phyloP scores from a whole-genome alignment of 2,329 filamentous ascomycete species.

The Colletotrichum lupini region DNA sequence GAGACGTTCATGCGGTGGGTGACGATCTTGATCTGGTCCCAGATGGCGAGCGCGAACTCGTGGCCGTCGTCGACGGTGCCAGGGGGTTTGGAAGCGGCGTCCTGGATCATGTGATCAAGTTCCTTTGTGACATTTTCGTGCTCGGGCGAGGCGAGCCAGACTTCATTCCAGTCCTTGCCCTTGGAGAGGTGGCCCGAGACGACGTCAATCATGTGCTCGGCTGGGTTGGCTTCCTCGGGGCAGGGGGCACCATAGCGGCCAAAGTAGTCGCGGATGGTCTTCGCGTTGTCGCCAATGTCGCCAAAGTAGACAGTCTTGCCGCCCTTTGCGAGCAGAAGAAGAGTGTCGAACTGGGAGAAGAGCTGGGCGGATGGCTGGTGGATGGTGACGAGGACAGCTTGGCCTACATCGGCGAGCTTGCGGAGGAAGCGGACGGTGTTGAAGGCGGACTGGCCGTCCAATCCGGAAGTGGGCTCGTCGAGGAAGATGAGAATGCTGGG shows the following conservation, averaged over 20 bases:
- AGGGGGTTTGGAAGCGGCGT: constrained; percentile 59
- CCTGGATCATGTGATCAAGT: constrained; percentile 70
- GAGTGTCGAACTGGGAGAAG: constrained; percentile 74
- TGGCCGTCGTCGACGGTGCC: constrained; percentile 62
- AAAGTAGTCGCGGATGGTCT: constrained; percentile 72
- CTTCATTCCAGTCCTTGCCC: constrained; percentile 72
- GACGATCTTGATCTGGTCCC: constrained; percentile 72
- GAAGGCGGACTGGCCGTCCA: constrained; percentile 76
- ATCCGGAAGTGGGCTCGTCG: constrained; percentile 71
- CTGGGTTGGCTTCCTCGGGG: constrained; percentile 72
- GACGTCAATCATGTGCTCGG: constrained; percentile 79
- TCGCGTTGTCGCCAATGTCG: constrained; percentile 68
- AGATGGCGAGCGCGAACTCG: constrained; percentile 78
- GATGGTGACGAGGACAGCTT: constrained; percentile 76
- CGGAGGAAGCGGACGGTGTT: constrained; percentile 73
- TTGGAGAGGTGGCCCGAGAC: constrained; percentile 61
- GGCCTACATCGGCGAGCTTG: constrained; percentile 73
- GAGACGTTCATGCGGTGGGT: constrained; percentile 70
- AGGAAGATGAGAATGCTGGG: constrained; percentile 70
- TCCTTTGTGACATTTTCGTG: constrained; percentile 66
- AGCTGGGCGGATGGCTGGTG: constrained; percentile 76
- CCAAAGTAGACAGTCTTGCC: constrained; percentile 77
- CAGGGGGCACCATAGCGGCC: constrained; percentile 73
- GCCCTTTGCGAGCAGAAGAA: constrained; percentile 72
- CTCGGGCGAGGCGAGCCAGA: constrained; percentile 75